phyloP scores from a whole-genome alignment of 768 basidiomycete species.

The Fomitopsis pulvina region DNA sequence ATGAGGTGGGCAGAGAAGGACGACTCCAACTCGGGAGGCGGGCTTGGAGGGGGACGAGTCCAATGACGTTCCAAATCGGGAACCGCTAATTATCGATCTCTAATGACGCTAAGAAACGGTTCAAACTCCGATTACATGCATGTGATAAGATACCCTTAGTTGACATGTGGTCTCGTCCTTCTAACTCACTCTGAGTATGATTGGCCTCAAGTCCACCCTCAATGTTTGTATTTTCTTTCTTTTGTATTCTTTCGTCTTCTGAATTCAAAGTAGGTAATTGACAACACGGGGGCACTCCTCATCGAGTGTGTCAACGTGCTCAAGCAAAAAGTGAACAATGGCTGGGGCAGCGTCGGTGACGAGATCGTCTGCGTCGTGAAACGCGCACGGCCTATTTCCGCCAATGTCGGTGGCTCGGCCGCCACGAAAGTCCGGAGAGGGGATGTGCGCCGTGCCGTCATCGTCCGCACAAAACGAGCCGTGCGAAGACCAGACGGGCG shows the following conservation, averaged over 20 bases:
- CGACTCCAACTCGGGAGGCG: background rate
- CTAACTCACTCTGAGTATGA: conserved; percentile 44
- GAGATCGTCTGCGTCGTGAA: conserved; percentile 96
- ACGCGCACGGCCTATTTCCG: conserved; percentile 76
- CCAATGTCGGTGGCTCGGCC: conserved; percentile 56
- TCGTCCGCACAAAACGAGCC: conserved; percentile 87
- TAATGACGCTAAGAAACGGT: background rate
- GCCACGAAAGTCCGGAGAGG: conserved; percentile 89
- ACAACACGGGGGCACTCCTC: conserved; percentile 93
- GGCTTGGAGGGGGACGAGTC: background rate
- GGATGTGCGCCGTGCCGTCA: conserved; percentile 92
- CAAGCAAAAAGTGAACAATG: conserved; percentile 93
- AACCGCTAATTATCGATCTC: conserved; percentile 3
- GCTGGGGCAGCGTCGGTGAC: conserved; percentile 90
- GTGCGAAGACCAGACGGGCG: conserved; percentile 86
- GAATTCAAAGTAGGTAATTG: conserved; percentile 64
- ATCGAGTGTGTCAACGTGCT: conserved; percentile 96
- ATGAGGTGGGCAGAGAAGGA: conserved; percentile 1
- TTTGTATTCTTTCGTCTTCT: background rate
- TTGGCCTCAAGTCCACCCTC: conserved; percentile 89
- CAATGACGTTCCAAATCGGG: conserved; percentile 4
- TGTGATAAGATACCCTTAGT: background rate
- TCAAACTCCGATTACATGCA: background rate
- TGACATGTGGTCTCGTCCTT: background rate
- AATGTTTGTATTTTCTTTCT: conserved; percentile 47